phyloP scores from a whole-genome alignment of 805 yeast species.

The Saccharomyces eubayanus region DNA sequence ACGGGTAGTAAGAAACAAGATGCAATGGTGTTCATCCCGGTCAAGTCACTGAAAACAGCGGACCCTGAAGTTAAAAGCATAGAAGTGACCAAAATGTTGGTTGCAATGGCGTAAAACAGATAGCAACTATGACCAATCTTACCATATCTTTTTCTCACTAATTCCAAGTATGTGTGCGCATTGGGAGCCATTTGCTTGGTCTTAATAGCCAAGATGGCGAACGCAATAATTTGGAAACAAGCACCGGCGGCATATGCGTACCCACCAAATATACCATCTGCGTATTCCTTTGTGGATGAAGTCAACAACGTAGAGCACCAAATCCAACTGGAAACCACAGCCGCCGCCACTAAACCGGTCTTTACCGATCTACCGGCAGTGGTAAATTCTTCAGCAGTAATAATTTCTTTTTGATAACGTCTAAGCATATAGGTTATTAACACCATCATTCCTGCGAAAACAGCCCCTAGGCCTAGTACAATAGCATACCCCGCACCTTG shows the following conservation, averaged over 20 bases:
- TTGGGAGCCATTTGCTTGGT: slow-evolving; percentile 84
- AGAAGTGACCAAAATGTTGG: slow-evolving; percentile 84
- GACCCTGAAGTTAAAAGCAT: slow-evolving; percentile 89
- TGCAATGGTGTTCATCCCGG: slow-evolving; percentile 79
- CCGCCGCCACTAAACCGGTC: slow-evolving; percentile 77
- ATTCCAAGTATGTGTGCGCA: slow-evolving; percentile 86
- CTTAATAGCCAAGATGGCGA: slow-evolving; percentile 81
- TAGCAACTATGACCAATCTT: slow-evolving; percentile 58
- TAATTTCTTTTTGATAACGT: slow-evolving; percentile 75
- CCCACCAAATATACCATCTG: slow-evolving; percentile 72
- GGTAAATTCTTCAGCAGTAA: slow-evolving; percentile 88
- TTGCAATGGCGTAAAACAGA: slow-evolving; percentile 75
- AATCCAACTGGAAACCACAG: slow-evolving; percentile 92
- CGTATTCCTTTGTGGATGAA: slow-evolving; percentile 71
- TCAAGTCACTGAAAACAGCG: slow-evolving; percentile 68
- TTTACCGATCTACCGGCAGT: slow-evolving; percentile 88
- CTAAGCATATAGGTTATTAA: slow-evolving; percentile 58
- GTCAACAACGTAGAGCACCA: slow-evolving; percentile 78
- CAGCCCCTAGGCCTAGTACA: slow-evolving; percentile 79
- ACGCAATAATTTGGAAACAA: slow-evolving; percentile 75
- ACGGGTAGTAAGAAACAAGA: slow-evolving; percentile 76
- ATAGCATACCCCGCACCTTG: slow-evolving; percentile 85
- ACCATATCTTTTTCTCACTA: slow-evolving; percentile 76
- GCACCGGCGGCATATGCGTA: slow-evolving; percentile 89
- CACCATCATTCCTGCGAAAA: slow-evolving; percentile 74